Percentiles rank a stretch among this genome's conserved stretches.
Conservation (phyloP, 75 land plant species). For the Chamaecyparis obtusa region DNA sequence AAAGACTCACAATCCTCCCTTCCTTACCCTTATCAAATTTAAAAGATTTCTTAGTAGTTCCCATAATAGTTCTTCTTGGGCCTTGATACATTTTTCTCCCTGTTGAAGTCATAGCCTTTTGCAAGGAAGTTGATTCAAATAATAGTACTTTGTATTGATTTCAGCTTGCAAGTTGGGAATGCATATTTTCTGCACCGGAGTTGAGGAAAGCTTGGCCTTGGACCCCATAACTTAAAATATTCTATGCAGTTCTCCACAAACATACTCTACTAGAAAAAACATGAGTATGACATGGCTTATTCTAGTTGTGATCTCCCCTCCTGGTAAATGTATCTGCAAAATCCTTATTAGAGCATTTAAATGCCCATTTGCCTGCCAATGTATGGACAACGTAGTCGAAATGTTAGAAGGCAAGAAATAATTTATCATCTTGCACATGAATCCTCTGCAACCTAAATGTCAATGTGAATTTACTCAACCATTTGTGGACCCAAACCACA, state of each 20-base stretch:
- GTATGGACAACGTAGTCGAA: background rate
- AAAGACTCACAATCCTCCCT: background rate
- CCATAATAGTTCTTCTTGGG: background rate
- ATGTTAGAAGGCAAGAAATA: background rate
- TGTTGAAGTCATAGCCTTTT: background rate
- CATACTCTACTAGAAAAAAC: background rate
- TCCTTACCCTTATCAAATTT: background rate
- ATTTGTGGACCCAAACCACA: background rate
- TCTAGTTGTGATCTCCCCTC: background rate
- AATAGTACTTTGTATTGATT: too few species aligned
- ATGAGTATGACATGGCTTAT: background rate
- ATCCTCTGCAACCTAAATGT: background rate
- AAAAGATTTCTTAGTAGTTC: background rate
- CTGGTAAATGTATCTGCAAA: background rate
- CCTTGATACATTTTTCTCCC: background rate
- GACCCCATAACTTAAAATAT: background rate
- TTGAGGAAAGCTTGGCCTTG: background rate
- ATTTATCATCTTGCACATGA: background rate
- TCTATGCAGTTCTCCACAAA: background rate
- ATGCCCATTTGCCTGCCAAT: background rate
- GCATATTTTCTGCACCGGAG: background rate
- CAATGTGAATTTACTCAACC: background rate
- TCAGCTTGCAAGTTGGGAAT: background rate
- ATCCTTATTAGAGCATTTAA: too few species aligned
- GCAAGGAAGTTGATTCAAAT: background rate